Conservation (phyloP, 495 filamentous ascomycete species). For the Penicillium lividum region DNA sequence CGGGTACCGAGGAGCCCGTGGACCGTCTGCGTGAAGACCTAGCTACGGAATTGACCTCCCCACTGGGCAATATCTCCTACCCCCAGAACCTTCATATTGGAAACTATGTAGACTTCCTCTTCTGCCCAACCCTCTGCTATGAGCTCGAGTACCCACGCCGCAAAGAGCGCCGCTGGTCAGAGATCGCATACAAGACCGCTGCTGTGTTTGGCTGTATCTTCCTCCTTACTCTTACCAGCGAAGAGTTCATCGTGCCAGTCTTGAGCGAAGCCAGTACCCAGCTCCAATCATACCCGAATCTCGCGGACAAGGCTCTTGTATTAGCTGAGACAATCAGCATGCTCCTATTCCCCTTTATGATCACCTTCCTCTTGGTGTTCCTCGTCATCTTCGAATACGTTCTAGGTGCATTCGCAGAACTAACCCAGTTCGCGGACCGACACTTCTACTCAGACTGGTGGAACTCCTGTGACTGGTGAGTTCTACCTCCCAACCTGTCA, state of each 20-base stretch:
- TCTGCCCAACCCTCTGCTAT: constrained; percentile 96
- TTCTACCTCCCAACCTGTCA: not conserved
- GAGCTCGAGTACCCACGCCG: constrained; percentile 95
- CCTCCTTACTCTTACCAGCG: constrained; percentile 83
- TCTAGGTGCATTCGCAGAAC: constrained; percentile 88
- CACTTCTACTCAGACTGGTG: constrained; percentile 99
- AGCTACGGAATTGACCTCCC: constrained; percentile 85
- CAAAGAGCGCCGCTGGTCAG: constrained; percentile 69
- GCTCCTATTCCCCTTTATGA: constrained; percentile 96
- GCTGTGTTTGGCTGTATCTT: constrained; percentile 97
- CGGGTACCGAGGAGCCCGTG: constrained; percentile 52
- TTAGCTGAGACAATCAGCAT: constrained; percentile 90
- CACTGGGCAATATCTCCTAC: constrained; percentile 86
- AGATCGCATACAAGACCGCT: constrained; percentile 80
- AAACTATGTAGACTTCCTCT: constrained; percentile 86
- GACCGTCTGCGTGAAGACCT: constrained; percentile 77
- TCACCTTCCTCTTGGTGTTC: constrained; percentile 93
- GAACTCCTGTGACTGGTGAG: constrained; percentile 61
- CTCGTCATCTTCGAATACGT: constrained; percentile 97
- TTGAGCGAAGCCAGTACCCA: constrained; percentile 71
- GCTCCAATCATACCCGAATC: constrained; percentile 58
- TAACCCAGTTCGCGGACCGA: constrained; percentile 90
- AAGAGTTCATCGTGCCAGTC: constrained; percentile 95
- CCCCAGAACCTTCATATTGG: constrained; percentile 78
- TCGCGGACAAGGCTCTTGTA: constrained; percentile 71